A percentile compares a stretch with the other conserved stretches of the same genome.
Conservation (phyloP, 2,329 filamentous ascomycete genomes). For the Pseudocercospora cruenta region DNA sequence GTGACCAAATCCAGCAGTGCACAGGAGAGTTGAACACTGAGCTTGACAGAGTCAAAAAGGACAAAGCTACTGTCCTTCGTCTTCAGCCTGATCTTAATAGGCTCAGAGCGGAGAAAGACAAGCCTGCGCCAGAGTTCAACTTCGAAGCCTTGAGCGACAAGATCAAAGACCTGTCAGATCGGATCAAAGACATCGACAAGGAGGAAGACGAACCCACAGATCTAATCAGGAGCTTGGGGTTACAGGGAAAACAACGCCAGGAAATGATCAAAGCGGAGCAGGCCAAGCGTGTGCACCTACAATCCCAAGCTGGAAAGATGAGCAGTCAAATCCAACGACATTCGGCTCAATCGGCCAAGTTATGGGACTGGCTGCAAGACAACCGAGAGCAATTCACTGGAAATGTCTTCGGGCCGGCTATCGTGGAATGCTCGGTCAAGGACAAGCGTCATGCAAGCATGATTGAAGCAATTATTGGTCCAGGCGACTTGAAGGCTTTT, state of each 20-base stretch:
- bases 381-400: slow-evolving; percentile 72
- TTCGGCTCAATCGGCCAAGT: slow-evolving; percentile 66
- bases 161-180: slow-evolving; percentile 62
- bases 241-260: slow-evolving; percentile 43
- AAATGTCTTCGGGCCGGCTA: slow-evolving; percentile 77
- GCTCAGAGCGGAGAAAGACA: slow-evolving; percentile 65
- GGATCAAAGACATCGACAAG: slow-evolving; percentile 50
- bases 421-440: slow-evolving; percentile 78
- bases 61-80: slow-evolving; percentile 35
- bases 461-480: slow-evolving; percentile 61
- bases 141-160: slow-evolving; percentile 70
- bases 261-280: slow-evolving; percentile 48
- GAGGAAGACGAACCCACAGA: slow-evolving; percentile 49
- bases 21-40: slow-evolving; percentile 46
- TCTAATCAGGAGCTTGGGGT: slow-evolving; percentile 36
- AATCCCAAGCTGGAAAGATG: slow-evolving; percentile 76
- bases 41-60: slow-evolving; percentile 46
- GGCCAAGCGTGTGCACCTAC: slow-evolving; percentile 61
- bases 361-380: slow-evolving; percentile 80
- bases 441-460: slow-evolving; percentile 67
- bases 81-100: slow-evolving; percentile 58
- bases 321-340: slow-evolving; percentile 62
- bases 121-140: slow-evolving; percentile 70
- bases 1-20: slow-evolving; percentile 40
- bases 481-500: slow-evolving; percentile 62